Evolutionary conservation across 2,329 filamentous ascomycete genomes (phyloP), one percentile per base, ranked within the genome.

Genomic region (Ophidiomyces ophidiicola): DNA sequence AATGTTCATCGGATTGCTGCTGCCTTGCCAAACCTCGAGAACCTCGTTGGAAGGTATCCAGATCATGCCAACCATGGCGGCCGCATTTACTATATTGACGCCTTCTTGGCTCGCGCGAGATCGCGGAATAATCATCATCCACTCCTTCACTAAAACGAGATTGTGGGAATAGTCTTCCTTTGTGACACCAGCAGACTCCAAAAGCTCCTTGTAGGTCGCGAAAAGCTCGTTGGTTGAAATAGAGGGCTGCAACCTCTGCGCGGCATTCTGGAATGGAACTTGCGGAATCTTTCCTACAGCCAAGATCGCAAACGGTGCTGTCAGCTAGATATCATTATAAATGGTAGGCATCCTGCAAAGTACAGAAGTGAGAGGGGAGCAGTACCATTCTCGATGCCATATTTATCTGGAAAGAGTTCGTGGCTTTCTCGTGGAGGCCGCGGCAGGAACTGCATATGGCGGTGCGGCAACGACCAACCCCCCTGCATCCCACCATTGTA

Each of bases 41-140:
- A 55, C 48, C 2, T 53, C 51, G n/a, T 58, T 43, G 3, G 54
- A 54, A 0, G 44, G 42, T 36, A 46, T 44, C 44, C 44, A 46
- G 8, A 46, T 36, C 44, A 62, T 59, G 0, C 68, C 68, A 31
- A 70, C 41, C 65, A 70, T 69, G 1, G 62, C 66, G 11, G 44
- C 42, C 23, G 44, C 44, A 31, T 46, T 46, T 11, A 43, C 39
- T 20, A 46, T 39, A 10, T 46, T 46, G n/a, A 46, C 37, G 18
- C 44, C 44, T 23, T 44, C 42, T 23, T 46, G 44, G 0, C 52
- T 57, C 0, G 54, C 60, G 4, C 44, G 50, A 11, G 60, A 54
- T n/a, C 68, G 54, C 1, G 68, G 68, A 17, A 70, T 58, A 2
- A 70, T 60, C 18, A 70, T 47, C 19, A 71, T 58, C 53, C 62